Evolutionary conservation across 768 basidiomycete species (phyloP).

Genomic region (Suillus occidentalis): DNA sequence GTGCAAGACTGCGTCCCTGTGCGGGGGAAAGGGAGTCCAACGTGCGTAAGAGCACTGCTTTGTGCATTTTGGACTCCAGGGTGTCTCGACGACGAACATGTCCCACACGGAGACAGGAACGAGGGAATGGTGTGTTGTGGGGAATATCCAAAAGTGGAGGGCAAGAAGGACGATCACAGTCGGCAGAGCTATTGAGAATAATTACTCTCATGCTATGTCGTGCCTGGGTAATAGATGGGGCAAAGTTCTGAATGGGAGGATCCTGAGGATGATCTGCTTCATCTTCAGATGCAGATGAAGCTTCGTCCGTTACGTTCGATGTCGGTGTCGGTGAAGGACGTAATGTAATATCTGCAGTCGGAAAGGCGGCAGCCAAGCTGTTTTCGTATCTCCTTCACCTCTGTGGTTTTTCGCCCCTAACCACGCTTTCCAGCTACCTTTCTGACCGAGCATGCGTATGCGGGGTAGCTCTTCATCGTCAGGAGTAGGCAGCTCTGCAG

Average conservation of each 20-base stretch:
- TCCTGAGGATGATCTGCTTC: conserved; percentile 27
- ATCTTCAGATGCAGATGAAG: conserved; percentile 40
- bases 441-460: conserved; percentile 32
- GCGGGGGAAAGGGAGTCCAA: conserved; percentile 41
- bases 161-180: conserved; percentile 33
- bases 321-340: conserved; percentile 20
- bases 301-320: conserved; percentile 31
- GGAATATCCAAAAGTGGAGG: conserved; percentile 50
- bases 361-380: conserved; percentile 33
- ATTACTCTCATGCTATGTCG: conserved; percentile 41
- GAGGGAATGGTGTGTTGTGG: conserved; percentile 46
- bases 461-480: conserved; percentile 50
- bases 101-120: conserved; percentile 49
- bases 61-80: conserved; percentile 49
- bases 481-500: conserved; percentile 54
- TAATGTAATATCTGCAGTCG: conserved; percentile 21
- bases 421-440: conserved; percentile 60
- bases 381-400: conserved; percentile 28
- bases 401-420: conserved; percentile 40
- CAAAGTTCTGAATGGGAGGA: conserved; percentile 15
- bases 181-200: conserved; percentile 48
- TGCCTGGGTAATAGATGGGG: conserved; percentile 31
- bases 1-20: conserved; percentile 45
- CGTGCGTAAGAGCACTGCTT: conserved; percentile 47
- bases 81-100: conserved; percentile 38